Percentiles rank a stretch among this genome's conserved stretches.
phyloP scores from a whole-genome alignment of 208 protist species.

The Leptomonas pyrrhocoris region DNA sequence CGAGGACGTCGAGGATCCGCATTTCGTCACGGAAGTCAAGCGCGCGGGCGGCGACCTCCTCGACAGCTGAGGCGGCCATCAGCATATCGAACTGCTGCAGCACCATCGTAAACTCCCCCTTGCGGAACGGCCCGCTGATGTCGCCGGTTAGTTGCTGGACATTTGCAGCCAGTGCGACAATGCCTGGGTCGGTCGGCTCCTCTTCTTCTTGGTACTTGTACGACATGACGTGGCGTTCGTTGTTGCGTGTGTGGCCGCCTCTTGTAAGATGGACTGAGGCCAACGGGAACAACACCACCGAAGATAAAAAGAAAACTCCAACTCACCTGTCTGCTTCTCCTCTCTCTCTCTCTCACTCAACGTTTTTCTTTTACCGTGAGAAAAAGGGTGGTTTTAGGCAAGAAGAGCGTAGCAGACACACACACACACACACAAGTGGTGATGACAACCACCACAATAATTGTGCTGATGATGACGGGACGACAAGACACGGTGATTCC shows the following conservation, averaged over 20 bases:
- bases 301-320: no score
- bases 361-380: no score
- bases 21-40: slow-evolving; percentile 38
- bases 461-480: no score
- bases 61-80: slow-evolving; percentile 43
- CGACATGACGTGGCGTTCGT: slow-evolving; percentile 2
- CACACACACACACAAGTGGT: no score
- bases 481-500: no score
- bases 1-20: slow-evolving; percentile 30
- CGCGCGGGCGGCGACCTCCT: slow-evolving; percentile 32
- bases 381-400: no score
- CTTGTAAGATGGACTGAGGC: no score
- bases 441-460: no score
- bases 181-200: background rate
- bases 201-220: slow-evolving; percentile 5
- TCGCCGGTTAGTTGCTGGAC: slow-evolving; percentile 20
- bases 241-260: slow-evolving; percentile 3
- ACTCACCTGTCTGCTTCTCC: no score
- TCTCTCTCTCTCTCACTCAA: no score
- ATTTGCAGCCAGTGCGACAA: slow-evolving; percentile 15
- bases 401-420: no score
- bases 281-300: no score
- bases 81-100: slow-evolving; percentile 84
- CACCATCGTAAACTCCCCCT: slow-evolving; percentile 58
- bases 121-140: slow-evolving; percentile 43